Conservation (phyloP, 345 rosid genomes). For the Stellera chamaejasme region DNA sequence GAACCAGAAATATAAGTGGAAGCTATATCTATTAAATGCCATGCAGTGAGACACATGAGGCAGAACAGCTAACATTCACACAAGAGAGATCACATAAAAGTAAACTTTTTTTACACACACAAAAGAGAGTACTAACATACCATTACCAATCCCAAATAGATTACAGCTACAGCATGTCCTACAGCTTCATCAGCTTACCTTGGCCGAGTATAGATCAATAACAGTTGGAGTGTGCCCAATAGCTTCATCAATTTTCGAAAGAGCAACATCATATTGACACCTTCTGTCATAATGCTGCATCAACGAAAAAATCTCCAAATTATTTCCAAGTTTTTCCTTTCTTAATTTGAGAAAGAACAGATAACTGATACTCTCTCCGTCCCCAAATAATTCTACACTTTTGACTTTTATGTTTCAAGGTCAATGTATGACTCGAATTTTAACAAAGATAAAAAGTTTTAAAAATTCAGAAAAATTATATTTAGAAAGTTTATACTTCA, state of each 20-base stretch:
- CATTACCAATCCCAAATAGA: constrained; percentile 17
- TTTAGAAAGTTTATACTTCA: no score
- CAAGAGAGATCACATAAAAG: not conserved
- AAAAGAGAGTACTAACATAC: constrained; percentile 3
- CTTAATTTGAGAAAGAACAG: no score
- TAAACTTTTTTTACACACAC: constrained; percentile 1
- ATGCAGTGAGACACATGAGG: not conserved
- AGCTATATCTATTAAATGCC: not conserved
- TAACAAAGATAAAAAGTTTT: no score
- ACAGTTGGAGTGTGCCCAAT: constrained; percentile 94
- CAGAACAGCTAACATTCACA: not conserved
- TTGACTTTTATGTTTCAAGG: no score
- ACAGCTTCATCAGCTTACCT: constrained; percentile 26
- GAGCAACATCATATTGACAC: constrained; percentile 69
- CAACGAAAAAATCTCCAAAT: constrained; percentile 8
- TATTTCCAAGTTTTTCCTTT: not conserved
- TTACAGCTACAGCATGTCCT: no score
- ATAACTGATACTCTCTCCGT: no score
- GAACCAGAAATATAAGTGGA: no score
- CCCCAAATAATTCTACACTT: no score
- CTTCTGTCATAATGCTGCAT: constrained; percentile 97
- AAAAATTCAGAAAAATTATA: no score
- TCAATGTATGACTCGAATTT: no score
- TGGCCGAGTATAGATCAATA: constrained; percentile 86
- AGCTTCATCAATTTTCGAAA: constrained; percentile 84